Evolutionary conservation across 306 rosid species (phyloP).

Genomic region (Lablab purpureus): DNA sequence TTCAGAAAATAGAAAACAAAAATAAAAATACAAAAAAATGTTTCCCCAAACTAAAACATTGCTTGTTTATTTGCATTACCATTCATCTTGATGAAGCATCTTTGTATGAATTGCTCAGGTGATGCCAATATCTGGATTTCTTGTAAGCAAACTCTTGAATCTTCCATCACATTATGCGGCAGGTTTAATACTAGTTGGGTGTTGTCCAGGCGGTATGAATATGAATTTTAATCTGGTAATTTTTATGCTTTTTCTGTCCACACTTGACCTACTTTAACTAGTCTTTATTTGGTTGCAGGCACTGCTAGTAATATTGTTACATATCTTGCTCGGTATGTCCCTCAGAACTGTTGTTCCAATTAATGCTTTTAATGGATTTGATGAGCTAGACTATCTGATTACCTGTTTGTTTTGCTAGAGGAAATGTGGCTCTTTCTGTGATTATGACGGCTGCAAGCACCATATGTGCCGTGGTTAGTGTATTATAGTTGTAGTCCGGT

Average conservation of each 20-base stretch:
- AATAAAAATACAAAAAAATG: too few relatives aligned
- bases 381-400: conserved; percentile 28
- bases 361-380: conserved; percentile 6
- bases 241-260: too few relatives aligned
- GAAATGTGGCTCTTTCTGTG: conserved; percentile 88
- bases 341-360: conserved; percentile 26
- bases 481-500: conserved; percentile 34
- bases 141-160: conserved; percentile 82
- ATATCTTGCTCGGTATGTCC: conserved; percentile 48
- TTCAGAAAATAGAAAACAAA: too few relatives aligned
- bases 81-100: too few relatives aligned
- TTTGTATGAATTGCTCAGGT: conserved; percentile 57
- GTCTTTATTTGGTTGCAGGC: too few relatives aligned
- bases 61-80: too few relatives aligned
- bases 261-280: too few relatives aligned
- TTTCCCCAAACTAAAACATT: too few relatives aligned
- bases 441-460: conserved; percentile 94
- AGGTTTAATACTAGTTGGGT: conserved; percentile 81
- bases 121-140: conserved; percentile 85
- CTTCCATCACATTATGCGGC: conserved; percentile 88
- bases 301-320: too few relatives aligned
- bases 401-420: background rate
- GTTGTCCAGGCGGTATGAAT: conserved; percentile 93
- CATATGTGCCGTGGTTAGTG: conserved; percentile 77
- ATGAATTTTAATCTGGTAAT: conserved; percentile 23